Evolutionary conservation across 805 yeast species (phyloP).

Genomic region (Candida coquimbonensis): DNA sequence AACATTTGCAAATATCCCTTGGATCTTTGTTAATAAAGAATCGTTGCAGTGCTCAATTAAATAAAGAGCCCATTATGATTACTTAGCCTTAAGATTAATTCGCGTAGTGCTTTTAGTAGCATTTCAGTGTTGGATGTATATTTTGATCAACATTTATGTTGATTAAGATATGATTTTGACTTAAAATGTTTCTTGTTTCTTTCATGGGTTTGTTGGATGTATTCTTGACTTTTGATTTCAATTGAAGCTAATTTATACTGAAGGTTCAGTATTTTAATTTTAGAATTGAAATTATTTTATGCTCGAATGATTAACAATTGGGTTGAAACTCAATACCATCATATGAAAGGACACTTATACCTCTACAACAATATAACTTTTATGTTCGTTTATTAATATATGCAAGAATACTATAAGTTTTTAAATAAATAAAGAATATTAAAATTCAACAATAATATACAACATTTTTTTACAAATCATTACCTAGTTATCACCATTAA

Average conservation of each 20-base stretch:
- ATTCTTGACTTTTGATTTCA: not conserved
- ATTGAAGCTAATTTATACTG: not conserved
- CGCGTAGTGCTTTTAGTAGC: not conserved
- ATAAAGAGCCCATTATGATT: conserved; percentile 14
- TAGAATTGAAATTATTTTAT: too few species aligned
- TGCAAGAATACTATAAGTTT: not conserved
- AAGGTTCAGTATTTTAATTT: not conserved
- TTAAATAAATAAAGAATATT: not conserved
- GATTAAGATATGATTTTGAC: too few species aligned
- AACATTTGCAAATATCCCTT: not conserved
- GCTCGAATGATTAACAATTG: too few species aligned
- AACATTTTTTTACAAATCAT: not conserved
- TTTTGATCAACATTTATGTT: too few species aligned
- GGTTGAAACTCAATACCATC: too few species aligned
- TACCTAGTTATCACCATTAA: conserved; percentile 8
- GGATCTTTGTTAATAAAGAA: conserved; percentile 1
- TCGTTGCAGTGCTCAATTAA: conserved; percentile 11
- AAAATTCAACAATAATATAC: not conserved
- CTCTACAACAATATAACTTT: too few species aligned
- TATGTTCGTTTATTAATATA: not conserved
- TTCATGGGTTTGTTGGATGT: too few species aligned
- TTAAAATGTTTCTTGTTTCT: too few species aligned
- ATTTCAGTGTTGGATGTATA: not conserved
- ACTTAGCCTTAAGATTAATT: not conserved
- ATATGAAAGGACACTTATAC: too few species aligned